Conservation (phyloP, 129 eudicot species). For the Arctium lappa region DNA sequence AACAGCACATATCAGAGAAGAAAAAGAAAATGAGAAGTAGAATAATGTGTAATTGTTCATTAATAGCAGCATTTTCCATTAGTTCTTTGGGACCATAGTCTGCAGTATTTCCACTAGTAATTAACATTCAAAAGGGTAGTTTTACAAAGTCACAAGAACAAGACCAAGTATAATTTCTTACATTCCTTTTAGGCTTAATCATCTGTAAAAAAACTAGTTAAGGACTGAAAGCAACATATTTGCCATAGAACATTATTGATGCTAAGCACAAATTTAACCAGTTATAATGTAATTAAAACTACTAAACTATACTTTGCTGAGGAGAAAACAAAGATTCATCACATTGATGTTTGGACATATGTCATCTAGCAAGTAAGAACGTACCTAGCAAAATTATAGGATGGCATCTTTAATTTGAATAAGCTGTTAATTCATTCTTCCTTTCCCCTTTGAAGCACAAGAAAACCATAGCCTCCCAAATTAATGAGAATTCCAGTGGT, state of each 20-base stretch:
- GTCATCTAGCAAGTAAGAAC: neutral
- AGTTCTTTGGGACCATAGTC: neutral
- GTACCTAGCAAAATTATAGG: neutral
- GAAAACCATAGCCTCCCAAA: neutral
- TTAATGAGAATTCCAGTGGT: neutral
- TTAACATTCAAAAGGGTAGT: neutral
- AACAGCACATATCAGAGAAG: conserved; percentile 7
- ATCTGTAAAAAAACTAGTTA: neutral
- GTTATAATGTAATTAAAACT: neutral
- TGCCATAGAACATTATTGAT: neutral
- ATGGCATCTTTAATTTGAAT: neutral
- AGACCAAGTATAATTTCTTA: neutral
- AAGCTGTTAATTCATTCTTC: neutral
- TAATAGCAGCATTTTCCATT: neutral
- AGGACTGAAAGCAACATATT: neutral
- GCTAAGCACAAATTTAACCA: neutral
- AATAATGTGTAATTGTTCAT: neutral
- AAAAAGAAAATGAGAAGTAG: neutral
- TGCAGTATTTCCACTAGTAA: neutral
- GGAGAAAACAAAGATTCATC: too few relatives aligned
- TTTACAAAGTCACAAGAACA: conserved; percentile 1
- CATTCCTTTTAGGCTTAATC: neutral
- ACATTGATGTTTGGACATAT: neutral
- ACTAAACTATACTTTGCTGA: neutral
- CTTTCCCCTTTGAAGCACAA: neutral